Percentiles rank a stretch among this genome's conserved stretches.
Evolutionary conservation across 2,329 filamentous ascomycete genomes (phyloP).

Genomic region (Dactylellina drechsleri): DNA sequence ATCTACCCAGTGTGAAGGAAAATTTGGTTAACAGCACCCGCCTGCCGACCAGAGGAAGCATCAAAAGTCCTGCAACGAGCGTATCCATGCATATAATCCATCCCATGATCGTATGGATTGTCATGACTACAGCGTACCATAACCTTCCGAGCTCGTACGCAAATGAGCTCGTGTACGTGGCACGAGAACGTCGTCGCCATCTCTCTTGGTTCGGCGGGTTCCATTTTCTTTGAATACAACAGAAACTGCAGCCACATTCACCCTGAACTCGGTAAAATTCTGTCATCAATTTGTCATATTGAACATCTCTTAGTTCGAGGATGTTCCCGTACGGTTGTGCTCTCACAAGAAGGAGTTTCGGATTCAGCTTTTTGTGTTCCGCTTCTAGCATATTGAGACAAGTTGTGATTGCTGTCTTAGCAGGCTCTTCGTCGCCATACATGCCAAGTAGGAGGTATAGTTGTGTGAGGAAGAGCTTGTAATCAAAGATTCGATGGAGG

Average conservation of each 20-base stretch:
- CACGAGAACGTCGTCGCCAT: too few species aligned
- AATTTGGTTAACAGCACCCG: background rate
- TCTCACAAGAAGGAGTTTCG: background rate
- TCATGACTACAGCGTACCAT: too few species aligned
- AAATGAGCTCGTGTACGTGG: too few species aligned
- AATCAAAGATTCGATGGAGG: slow-evolving; percentile 5
- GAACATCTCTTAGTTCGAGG: background rate
- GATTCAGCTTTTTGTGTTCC: slow-evolving; percentile 9
- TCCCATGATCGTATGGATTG: background rate
- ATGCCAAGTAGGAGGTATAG: slow-evolving; percentile 21
- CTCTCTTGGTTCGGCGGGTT: background rate
- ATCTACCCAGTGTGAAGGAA: background rate
- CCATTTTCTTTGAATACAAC: slow-evolving; percentile 2
- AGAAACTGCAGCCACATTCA: slow-evolving; percentile 25
- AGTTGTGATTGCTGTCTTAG: slow-evolving; percentile 4
- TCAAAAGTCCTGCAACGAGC: background rate
- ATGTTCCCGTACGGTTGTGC: background rate
- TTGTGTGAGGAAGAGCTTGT: slow-evolving; percentile 28
- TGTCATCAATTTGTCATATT: slow-evolving; percentile 14
- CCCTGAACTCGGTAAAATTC: slow-evolving; percentile 7
- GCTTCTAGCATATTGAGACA: slow-evolving; percentile 11
- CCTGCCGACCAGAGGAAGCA: background rate
- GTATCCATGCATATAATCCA: slow-evolving; percentile 8
- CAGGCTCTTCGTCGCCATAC: background rate
- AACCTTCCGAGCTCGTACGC: too few species aligned